phyloP scores from a whole-genome alignment of 2,329 filamentous ascomycete genomes.

The Claviceps monticola region DNA sequence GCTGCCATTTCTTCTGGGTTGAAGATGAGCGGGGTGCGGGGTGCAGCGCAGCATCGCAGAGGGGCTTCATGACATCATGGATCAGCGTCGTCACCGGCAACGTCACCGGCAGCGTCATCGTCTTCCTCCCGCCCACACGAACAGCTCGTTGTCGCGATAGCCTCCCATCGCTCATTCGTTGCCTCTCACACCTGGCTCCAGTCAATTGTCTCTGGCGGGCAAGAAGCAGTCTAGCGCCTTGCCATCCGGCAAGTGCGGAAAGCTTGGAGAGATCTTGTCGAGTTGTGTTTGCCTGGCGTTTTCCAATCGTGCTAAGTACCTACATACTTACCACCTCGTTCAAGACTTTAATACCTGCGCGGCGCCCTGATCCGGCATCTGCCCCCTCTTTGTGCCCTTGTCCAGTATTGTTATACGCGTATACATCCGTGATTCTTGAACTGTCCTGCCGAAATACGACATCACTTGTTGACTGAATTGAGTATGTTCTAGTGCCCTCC shows the following conservation, averaged over 20 bases:
- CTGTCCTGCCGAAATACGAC: neutral
- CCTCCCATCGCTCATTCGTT: neutral
- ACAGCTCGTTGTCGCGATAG: neutral
- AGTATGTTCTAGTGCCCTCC: neutral
- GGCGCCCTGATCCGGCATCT: neutral
- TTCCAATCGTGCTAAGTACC: neutral
- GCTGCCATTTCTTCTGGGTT: no score
- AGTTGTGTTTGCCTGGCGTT: neutral
- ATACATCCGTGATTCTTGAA: neutral
- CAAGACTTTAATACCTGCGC: slow-evolving; percentile 2
- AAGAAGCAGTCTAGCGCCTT: neutral
- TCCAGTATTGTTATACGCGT: neutral
- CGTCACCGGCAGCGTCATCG: neutral
- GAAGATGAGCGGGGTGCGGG: no score
- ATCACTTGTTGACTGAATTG: neutral
- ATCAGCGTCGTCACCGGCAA: slow-evolving; percentile 15
- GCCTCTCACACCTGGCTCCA: neutral
- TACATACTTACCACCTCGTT: neutral
- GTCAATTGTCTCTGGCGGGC: neutral
- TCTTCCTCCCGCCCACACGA: neutral
- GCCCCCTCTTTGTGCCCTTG: neutral
- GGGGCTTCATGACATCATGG: slow-evolving; percentile 21
- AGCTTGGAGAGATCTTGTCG: no score
- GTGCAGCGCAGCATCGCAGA: neutral
- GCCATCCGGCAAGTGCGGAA: neutral